These are phyloP conservation scores for Candida oleophila DNA, from an alignment of 805 yeast genomes.

Conservation along the genomic window DNA sequence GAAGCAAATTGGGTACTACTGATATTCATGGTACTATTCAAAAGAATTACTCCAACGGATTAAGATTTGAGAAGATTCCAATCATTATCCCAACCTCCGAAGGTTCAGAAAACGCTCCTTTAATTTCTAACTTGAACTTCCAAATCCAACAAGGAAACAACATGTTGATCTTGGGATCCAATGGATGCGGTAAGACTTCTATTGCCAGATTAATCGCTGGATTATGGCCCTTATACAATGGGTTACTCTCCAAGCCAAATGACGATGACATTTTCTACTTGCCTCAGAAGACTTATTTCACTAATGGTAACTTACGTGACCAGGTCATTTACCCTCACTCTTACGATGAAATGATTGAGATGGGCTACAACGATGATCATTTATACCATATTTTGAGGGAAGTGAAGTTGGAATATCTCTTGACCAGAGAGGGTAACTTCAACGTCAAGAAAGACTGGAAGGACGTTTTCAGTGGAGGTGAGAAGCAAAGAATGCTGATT, in stretches of 20 bases:
- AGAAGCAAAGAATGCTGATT: slow-evolving; percentile 84
- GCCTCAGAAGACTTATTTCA: slow-evolving; percentile 85
- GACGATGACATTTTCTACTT: slow-evolving; percentile 69
- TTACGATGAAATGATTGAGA: slow-evolving; percentile 70
- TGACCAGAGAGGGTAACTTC: slow-evolving; percentile 62
- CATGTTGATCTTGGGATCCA: slow-evolving; percentile 78
- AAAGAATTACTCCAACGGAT: slow-evolving; percentile 64
- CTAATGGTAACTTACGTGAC: slow-evolving; percentile 81
- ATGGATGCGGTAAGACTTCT: slow-evolving; percentile 88
- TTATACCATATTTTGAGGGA: slow-evolving; percentile 65
- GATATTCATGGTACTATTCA: slow-evolving; percentile 81
- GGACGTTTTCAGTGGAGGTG: slow-evolving; percentile 95
- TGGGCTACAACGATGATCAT: slow-evolving; percentile 69
- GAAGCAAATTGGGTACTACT: slow-evolving; percentile 35
- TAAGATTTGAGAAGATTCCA: slow-evolving; percentile 79
- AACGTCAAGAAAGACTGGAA: slow-evolving; percentile 72
- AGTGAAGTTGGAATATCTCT: slow-evolving; percentile 78
- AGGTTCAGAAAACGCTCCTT: slow-evolving; percentile 60
- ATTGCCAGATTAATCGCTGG: slow-evolving; percentile 83
- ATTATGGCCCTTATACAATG: slow-evolving; percentile 87
- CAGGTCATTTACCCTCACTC: slow-evolving; percentile 87
- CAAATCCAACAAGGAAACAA: slow-evolving; percentile 64
- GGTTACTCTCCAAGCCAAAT: slow-evolving; percentile 76
- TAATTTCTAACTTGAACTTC: slow-evolving; percentile 60
- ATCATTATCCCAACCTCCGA: slow-evolving; percentile 70